Conservation (phyloP, 108 stramenopile genomes). For the Nitzschia putrida region DNA sequence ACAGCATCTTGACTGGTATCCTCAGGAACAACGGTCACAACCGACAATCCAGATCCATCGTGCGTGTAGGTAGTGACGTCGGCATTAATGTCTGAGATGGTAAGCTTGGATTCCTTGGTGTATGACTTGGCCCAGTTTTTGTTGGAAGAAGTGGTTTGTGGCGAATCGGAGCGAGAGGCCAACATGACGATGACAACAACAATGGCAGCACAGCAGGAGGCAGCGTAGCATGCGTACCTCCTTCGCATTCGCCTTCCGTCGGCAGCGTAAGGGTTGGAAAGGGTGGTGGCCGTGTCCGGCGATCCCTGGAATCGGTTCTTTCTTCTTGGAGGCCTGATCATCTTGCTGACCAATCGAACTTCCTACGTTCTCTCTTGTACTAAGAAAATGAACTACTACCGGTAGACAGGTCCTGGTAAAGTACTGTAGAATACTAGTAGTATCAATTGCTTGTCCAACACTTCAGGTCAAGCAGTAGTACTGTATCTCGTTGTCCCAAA, state of each 20-base stretch:
- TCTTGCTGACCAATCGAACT: neutral
- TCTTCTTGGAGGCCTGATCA: constrained; percentile 27
- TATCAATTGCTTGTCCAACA: too few species aligned
- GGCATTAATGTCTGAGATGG: constrained; percentile 1
- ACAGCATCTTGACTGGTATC: constrained; percentile 84
- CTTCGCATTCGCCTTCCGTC: constrained; percentile 27
- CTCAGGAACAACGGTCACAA: constrained; percentile 76
- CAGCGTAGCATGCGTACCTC: constrained; percentile 9
- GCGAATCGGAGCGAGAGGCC: neutral
- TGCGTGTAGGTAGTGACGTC: constrained; percentile 42
- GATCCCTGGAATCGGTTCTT: constrained; percentile 24
- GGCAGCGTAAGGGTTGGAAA: constrained; percentile 18
- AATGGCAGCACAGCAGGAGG: neutral
- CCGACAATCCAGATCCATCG: constrained; percentile 66
- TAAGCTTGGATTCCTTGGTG: neutral
- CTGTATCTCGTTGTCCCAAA: too few species aligned
- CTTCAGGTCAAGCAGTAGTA: too few species aligned
- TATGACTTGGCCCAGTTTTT: constrained; percentile 2
- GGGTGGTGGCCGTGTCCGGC: constrained; percentile 3
- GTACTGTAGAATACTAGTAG: too few species aligned
- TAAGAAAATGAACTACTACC: too few species aligned
- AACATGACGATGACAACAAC: neutral
- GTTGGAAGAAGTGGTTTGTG: neutral
- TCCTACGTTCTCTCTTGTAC: too few species aligned
- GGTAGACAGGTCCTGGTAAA: too few species aligned